Conservation (phyloP, 2,329 filamentous ascomycete species). For the Aphanocladium album region DNA sequence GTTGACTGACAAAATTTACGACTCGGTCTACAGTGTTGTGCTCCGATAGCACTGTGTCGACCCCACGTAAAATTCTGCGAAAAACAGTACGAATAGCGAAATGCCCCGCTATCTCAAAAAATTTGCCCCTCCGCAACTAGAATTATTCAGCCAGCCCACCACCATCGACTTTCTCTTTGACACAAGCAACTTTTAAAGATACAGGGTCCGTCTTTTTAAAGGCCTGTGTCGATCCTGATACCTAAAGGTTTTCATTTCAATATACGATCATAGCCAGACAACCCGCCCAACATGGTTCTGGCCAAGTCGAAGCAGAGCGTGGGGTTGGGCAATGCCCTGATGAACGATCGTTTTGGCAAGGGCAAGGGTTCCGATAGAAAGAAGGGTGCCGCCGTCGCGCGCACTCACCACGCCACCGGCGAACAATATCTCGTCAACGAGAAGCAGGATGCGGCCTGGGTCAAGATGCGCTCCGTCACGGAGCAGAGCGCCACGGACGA, state of each 20-base stretch:
- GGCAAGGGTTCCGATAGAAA: constrained; percentile 81
- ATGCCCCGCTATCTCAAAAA: constrained; percentile 25
- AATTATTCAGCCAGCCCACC: constrained; percentile 33
- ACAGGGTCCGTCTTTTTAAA: not conserved
- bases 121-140: constrained; percentile 46
- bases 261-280: constrained; percentile 13
- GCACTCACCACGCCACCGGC: constrained; percentile 74
- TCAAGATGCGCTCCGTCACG: constrained; percentile 98
- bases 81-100: constrained; percentile 25
- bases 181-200: constrained; percentile 1
- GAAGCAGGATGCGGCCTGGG: constrained; percentile 87
- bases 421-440: constrained; percentile 91
- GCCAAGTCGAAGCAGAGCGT: constrained; percentile 94
- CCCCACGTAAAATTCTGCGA: not conserved
- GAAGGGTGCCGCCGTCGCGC: constrained; percentile 51
- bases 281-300: constrained; percentile 44
- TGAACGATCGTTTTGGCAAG: constrained; percentile 98
- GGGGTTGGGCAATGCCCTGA: constrained; percentile 92
- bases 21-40: constrained; percentile 1
- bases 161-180: constrained; percentile 16
- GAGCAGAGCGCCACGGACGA: constrained; percentile 96
- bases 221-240: not conserved
- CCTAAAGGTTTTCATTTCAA: not conserved
- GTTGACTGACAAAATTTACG: constrained; percentile 27
- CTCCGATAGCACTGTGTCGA: constrained; percentile 26